Evolutionary conservation across 2,329 filamentous ascomycete genomes (phyloP), one percentile per base, ranked within the genome.

Genomic region (Cladophialophora bantiana): DNA sequence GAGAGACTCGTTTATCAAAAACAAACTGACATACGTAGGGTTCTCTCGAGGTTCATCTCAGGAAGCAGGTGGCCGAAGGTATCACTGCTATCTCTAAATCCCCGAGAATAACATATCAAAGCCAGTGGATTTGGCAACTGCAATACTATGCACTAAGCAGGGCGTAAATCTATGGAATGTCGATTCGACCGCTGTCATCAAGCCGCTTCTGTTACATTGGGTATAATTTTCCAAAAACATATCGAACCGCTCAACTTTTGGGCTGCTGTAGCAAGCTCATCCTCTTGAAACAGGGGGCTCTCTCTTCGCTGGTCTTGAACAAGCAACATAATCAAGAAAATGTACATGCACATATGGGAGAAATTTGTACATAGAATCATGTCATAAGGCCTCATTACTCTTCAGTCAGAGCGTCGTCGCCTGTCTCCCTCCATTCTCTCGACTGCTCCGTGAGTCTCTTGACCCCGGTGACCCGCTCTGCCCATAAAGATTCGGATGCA

Each of bases 351-450:
- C 50, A 56, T 45, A 61, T 56, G 60, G 50, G 57, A 20, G 61
- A 48, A 58, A 57, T 53, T 35, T 58, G 54, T 63, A 63, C 55
- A 67, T 59, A 20, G 31, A 64, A 64, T 67, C 65, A 54, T 68
- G 62, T 65, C 62, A 59, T 69, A 53, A 60, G 40, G 18, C 69
- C 63, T 69, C 64, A 69, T 71, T 70, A 71, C 57, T 73, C 72
- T 66, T 73, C 72, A 53, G 68, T 70, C 60, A 73, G 48, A 10
- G 71, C 64, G 73, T 93, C 93, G 62, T 91, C 90, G 34, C 90
- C 90, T 71, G 90, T 89, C 73, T 97, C 94, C 67, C 94, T 88
- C 95, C 95, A 99, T 73, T 96, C 93, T 55, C 93, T 89, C 74
- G 92, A 95, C 76, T 88, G 88, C 72, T 96, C 91, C 0, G 92